Percentiles rank a stretch among this genome's conserved stretches.
Evolutionary conservation across 202 grass and related monocot species (phyloP).

Genomic region (Carex sylvatica): DNA sequence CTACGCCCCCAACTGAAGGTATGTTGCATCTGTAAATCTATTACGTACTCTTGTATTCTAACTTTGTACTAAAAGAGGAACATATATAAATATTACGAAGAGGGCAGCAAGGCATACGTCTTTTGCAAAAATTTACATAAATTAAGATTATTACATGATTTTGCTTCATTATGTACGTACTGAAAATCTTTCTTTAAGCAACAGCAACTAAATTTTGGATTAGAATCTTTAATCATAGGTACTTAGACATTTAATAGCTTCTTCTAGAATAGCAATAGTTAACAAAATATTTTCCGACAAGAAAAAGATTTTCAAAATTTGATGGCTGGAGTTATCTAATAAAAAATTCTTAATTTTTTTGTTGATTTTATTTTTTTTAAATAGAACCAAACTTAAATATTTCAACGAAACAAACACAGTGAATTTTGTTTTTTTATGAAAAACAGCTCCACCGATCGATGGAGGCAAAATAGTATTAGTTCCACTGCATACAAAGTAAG

Average conservation of each 20-base stretch:
- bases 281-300: no score
- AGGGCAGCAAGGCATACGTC: neutral
- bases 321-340: no score
- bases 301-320: neutral
- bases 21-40: neutral
- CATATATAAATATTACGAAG: neutral
- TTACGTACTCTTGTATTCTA: neutral
- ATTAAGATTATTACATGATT: neutral
- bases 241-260: neutral
- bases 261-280: neutral
- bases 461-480: no score
- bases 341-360: neutral
- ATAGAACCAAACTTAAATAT: no score
- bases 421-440: no score
- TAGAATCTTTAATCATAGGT: neutral
- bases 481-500: no score
- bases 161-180: neutral
- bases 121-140: neutral
- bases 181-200: neutral
- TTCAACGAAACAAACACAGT: no score
- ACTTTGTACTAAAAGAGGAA: no score
- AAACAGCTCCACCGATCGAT: no score
- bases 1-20: conserved; percentile 48
- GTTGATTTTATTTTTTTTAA: neutral
- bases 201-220: neutral